phyloP scores from a whole-genome alignment of 148 eudicot species.

The Rhododendron ferrugineum region DNA sequence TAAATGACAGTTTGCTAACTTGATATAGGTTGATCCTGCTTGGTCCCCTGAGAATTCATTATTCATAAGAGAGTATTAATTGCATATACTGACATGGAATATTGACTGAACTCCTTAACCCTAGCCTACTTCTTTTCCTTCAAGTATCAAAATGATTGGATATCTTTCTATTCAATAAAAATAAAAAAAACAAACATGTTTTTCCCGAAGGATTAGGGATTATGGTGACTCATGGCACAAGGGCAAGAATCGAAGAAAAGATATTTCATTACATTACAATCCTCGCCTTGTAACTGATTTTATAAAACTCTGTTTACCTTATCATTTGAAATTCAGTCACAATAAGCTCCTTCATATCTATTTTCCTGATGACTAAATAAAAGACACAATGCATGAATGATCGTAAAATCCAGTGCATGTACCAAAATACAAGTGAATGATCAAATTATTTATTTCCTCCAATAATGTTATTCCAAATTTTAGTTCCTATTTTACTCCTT shows the following conservation, averaged over 20 bases:
- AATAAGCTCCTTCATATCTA: background rate
- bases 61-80: background rate
- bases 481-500: background rate
- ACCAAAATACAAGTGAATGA: background rate
- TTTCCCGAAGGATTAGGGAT: background rate
- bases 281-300: background rate
- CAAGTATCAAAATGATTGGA: background rate
- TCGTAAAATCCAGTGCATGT: background rate
- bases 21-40: slow-evolving; percentile 34
- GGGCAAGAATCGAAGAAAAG: background rate
- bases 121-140: background rate
- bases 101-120: background rate
- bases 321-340: background rate
- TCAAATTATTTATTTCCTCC: background rate
- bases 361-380: background rate
- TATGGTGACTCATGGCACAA: background rate
- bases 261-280: background rate
- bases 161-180: no score
- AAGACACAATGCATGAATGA: background rate
- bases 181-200: background rate
- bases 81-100: background rate
- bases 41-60: slow-evolving; percentile 37
- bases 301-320: background rate
- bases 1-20: slow-evolving; percentile 39
- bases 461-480: background rate